Conservation (phyloP, 2,329 filamentous ascomycete species). For the Penicillium sp. region DNA sequence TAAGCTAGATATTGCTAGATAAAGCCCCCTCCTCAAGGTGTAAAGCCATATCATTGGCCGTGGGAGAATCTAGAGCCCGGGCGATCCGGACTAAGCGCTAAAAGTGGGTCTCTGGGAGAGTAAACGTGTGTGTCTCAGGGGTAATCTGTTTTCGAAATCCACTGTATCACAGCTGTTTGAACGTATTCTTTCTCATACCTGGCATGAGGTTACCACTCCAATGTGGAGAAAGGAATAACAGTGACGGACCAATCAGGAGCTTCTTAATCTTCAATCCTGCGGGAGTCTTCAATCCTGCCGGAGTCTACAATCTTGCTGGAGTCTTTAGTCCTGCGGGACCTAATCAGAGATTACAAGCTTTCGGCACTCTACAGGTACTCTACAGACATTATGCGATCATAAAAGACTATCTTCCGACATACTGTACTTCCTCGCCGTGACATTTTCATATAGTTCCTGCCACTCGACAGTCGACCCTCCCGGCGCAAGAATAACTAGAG, state of each 20-base stretch:
- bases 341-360: no score
- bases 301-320: neutral
- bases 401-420: conserved; percentile 4
- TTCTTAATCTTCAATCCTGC: neutral
- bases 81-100: no score
- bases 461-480: neutral
- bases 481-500: neutral
- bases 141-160: no score
- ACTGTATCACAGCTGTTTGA: no score
- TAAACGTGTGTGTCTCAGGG: no score
- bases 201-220: conserved; percentile 1
- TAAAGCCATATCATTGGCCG: no score
- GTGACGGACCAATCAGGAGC: conserved; percentile 3
- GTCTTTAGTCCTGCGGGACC: neutral
- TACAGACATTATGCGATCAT: conserved; percentile 3
- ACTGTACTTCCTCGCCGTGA: conserved; percentile 6
- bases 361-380: conserved; percentile 3
- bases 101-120: no score
- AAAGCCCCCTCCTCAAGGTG: no score
- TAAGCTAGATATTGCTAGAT: no score
- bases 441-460: neutral
- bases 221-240: conserved; percentile 3
- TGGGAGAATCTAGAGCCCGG: no score
- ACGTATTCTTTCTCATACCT: neutral
- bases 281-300: neutral